These are phyloP conservation scores for Pythium apleroticum DNA, from an alignment of 352 stramenopile genomes.

Conservation along the genomic window DNA sequence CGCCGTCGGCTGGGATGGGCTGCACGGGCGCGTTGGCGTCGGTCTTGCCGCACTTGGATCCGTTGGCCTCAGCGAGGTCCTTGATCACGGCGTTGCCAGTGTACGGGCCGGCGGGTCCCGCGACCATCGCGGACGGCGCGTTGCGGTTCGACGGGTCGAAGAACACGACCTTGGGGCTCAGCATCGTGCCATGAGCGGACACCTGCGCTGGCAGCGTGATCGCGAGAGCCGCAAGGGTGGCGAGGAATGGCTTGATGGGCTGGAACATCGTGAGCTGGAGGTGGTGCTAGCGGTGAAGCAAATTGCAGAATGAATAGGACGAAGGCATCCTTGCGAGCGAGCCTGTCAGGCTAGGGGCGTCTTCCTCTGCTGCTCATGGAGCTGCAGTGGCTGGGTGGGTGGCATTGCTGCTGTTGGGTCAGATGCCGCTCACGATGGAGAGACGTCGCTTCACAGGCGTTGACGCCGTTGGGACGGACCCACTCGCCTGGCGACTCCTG, in stretches of 20 bases:
- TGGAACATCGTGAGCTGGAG: neutral
- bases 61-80: constrained; percentile 28
- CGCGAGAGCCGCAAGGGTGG: constrained; percentile 6
- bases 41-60: constrained; percentile 41
- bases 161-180: constrained; percentile 15
- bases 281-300: neutral
- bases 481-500: neutral
- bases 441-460: neutral
- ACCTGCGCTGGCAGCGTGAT: constrained; percentile 9
- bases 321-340: neutral
- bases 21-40: constrained; percentile 29
- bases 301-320: neutral
- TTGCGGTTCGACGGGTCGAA: constrained; percentile 22
- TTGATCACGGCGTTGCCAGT: constrained; percentile 31
- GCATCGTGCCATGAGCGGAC: constrained; percentile 18
- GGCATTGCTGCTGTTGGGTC: neutral
- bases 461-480: neutral
- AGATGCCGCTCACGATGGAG: neutral
- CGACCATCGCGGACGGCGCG: constrained; percentile 6
- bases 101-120: constrained; percentile 33
- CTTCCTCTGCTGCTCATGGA: too few species aligned
- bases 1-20: constrained; percentile 25
- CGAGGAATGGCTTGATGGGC: neutral
- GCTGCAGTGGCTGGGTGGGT: neutral
- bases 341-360: too few species aligned